Base-by-base conservation (phyloP, 345 rosid species). In the Sisymbrium altissimum region DNA sequence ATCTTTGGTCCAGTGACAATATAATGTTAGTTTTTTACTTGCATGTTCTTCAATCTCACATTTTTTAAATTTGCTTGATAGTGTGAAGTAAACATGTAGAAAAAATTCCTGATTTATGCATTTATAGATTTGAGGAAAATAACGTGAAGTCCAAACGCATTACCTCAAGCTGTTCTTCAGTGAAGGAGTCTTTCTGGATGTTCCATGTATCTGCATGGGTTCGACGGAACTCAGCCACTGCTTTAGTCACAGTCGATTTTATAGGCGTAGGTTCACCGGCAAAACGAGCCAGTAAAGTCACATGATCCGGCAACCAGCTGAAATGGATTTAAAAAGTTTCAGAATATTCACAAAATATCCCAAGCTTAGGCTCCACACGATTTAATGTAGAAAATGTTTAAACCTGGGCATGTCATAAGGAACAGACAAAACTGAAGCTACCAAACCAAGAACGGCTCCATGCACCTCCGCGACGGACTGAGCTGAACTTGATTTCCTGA, bases 351-450 rank as follows among this genome's bases (percentile, higher is more conserved):
- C 2, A 45, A 46, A 13, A 18, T 30, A 11, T 65, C 39, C 46
- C 44, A 70, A 18, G 30, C 29, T 55, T 25, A 69, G 7, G 60
- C 64, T 52, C 50, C 50, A 38, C 49, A 54, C 11, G 43, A 12
- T 27, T 21, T 45, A 21, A 66, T 5, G 68, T 33, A 58, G 17
- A 58, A 32, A 52, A 58, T 61, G 77, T 87, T 61, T 18, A 15
- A 66, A 95, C 99, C 99, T 79, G 83, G 97, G 99, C 92, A 95
- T 92, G 78, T 95, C 99, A 80, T 95, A 95, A 61, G 99, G 97
- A 66, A 90, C 96, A 64, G 99, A 95, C 68, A 95, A 79, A 65
- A 90, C 99, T 48, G 97, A 87, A 80, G 99, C 99, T 18, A 84
- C 93, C 82, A 95, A 83, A 70, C 97, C 99, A 79, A 95, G 99